Base-by-base conservation (phyloP, 2,329 filamentous ascomycete genomes). In the Neonectria sp. region DNA sequence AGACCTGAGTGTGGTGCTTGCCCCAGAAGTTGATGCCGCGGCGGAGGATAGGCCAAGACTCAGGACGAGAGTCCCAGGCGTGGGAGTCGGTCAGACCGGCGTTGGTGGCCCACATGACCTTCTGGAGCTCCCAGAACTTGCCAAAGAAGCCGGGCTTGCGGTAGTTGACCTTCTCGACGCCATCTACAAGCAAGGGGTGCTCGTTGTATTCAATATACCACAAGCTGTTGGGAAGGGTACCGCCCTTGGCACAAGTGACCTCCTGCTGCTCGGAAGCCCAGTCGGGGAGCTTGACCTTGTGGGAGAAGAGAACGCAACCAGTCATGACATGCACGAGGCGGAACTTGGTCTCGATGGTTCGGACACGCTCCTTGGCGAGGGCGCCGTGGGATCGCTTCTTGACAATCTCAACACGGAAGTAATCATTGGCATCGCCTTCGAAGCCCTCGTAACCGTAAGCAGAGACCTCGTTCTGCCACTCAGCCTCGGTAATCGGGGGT, bases 11-110 rank as follows among this genome's bases (percentile, higher is more conserved):
- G 81, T 97, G 88, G 77, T 98, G 89, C 77, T 93, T 95, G 72
- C 95, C 95, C 96, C 96, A 99, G 87, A 99, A 99, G 86, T 99
- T 99, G 87, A 99, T 99, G 76, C 96, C 96, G 69, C 96, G 94
- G 73, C 90, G 90, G 59, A 99, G 90, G 64, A 97, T 89, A 25
- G 96, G 96, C 96, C 96, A 99, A 7, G 95, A 95, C 37, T 91
- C 90, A 35, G 96, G 96, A 52, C 96, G 93, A 53, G 96, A 98
- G 80, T 99, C 96, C 96, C 97, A 99, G 59, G 95, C 94, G 79
- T 99, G 96, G 21, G 95, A 97, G 77, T 99, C 96, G 29, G 96
- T 94, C 55, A 99, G 90, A 49, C 96, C 96, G 35, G 96, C 96
- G 79, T 99, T 99, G 40, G 96, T 99, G 76, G 89, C 95, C 96